phyloP scores from a whole-genome alignment of 495 filamentous ascomycete species.

The Tuber microsphaerosporum region DNA sequence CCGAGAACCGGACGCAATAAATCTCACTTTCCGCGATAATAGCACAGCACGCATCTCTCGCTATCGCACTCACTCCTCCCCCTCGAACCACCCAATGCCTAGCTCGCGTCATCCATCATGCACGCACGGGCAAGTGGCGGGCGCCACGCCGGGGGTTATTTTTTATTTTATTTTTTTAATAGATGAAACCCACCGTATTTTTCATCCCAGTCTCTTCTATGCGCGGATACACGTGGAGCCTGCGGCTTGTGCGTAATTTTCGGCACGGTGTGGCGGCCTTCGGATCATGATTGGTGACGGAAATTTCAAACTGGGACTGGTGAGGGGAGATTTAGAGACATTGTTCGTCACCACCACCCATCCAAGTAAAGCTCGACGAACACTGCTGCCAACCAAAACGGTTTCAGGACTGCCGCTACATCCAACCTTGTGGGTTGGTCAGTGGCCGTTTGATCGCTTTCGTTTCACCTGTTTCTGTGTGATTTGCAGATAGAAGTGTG shows the following conservation, averaged over 20 bases:
- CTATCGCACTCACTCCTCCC: background rate
- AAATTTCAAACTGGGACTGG: background rate
- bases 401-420: background rate
- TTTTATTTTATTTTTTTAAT: background rate
- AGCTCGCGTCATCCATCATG: background rate
- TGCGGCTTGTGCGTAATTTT: background rate
- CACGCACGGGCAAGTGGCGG: background rate
- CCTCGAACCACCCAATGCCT: background rate
- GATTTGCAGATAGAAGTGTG: background rate
- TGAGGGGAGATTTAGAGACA: background rate
- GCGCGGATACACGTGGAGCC: background rate
- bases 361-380: background rate
- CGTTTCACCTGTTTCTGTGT: background rate
- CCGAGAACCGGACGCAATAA: background rate
- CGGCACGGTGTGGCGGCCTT: background rate
- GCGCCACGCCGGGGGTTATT: background rate
- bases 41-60: background rate
- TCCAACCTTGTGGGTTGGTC: background rate
- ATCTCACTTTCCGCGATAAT: conserved; percentile 1
- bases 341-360: background rate
- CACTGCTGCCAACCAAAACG: background rate
- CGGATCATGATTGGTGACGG: background rate
- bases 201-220: background rate
- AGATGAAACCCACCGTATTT: background rate
- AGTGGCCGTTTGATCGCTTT: background rate